Base-by-base conservation (phyloP, 192 early-diverging fungal species). In the Haplosporangium gracile region DNA sequence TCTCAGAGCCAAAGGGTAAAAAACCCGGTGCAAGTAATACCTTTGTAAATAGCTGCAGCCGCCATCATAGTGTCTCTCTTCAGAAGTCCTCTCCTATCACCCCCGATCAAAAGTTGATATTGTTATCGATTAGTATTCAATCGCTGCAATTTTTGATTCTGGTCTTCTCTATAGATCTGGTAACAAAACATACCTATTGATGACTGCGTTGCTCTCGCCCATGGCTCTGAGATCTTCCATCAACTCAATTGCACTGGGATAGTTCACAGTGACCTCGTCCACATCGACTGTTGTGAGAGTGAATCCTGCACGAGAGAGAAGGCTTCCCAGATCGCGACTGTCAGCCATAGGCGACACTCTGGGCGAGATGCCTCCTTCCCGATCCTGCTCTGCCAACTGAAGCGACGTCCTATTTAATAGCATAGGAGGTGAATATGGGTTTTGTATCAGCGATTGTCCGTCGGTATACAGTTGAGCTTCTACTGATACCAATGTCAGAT, bases 141-240 rank as follows among this genome's bases (percentile, higher is more conserved):
- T 45, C 42, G 39, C 38, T 6, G 20, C 57, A 39, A 40, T 34
- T 34, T 36, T 13, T 42, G 78, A 65, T 38, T 38, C 16, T 63
- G 26, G 36, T 34, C 29, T 9, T 11, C 10, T 13, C 11, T 29
- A 65, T 32, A 65, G 10, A 0, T 15, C n/a, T 57, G 55, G 0
- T n/a, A 10, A 60, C 55, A 69, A 2, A 32, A 73, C 57, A 65
- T 90, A 94, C 95, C 95, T 87, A 47, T 88, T 91, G 38, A 95
- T 83, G 10, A 98, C 92, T 2, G 98, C 97, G 82, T 98, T 99
- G 39, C 92, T 95, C 88, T 99, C 98, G 11, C 98, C 98, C 98
- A 99, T 99, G 20, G 95, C 92, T 47, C 92, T 90, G 43, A 99
- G 89, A 88, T 99, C 98, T 65, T 93, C 89, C 82, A 99, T 94